Evolutionary conservation across 331 rosid genomes (phyloP), one percentile per base, ranked within the genome.

Genomic region (Prunus yedoensis): DNA sequence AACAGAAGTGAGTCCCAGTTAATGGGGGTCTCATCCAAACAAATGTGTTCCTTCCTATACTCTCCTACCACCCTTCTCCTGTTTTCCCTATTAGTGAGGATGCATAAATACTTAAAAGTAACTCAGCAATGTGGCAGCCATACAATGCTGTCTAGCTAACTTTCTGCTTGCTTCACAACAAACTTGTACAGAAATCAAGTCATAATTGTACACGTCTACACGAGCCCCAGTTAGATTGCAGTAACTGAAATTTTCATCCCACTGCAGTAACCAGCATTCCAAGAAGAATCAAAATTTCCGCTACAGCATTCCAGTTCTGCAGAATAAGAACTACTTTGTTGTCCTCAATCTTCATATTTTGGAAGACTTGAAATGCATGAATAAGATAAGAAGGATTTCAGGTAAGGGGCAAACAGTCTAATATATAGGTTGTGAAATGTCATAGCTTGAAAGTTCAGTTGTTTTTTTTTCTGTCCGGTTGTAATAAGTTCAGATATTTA

Each of bases 121-220:
- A 2, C 18, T 60, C 66, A 17, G 18, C 57, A 4, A 35, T 54
- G 51, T 7, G 66, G 54, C 11, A 56, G 54, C 16, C 16, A 7
- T 23, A 20, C 43, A 43, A 71, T 32, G 15, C 20, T 41, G 30
- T 35, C 41, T 3, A 8, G 52, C 76, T 21, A 21, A 27, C 20
- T 20, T 30, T n/a, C 18, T 5, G 23, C 63, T 35, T 59, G 67
- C 56, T 16, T 21, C 23, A 15, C 67, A 21, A 14, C 76, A 57
- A 57, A 57, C 43, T 72, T 59, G 57, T 25, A 73, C 68, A 73
- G 45, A 43, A 59, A 73, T 59, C 66, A 45, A 23, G 56, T 21
- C 76, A 41, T 27, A 45, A 28, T 16, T 59, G 57, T 25, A 18
- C 67, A 73, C 7, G 17, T 45, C 46, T 73, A 73, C 68, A 45